These are phyloP conservation scores for Kuraishia hungarica DNA, from an alignment of 805 yeast genomes.

Conservation along the genomic window DNA sequence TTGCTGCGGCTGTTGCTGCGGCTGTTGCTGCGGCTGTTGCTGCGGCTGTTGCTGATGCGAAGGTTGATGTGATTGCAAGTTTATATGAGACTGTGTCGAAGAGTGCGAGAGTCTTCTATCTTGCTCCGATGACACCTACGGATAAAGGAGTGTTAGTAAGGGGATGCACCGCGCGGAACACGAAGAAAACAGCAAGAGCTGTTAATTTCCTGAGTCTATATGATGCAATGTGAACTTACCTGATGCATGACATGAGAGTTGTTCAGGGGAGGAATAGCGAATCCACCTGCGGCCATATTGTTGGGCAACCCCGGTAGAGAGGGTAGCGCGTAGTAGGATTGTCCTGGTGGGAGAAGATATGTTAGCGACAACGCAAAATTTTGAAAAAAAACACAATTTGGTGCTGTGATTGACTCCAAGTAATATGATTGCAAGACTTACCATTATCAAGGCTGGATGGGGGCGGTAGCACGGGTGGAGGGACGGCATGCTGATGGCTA, in stretches of 20 bases:
- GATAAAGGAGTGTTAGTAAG: slow-evolving; percentile 10
- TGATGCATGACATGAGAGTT: slow-evolving; percentile 15
- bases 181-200: too few species aligned
- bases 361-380: slow-evolving; percentile 2
- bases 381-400: too few species aligned
- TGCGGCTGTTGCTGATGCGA: slow-evolving; percentile 1
- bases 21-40: not conserved
- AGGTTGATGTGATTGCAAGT: not conserved
- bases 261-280: slow-evolving; percentile 39
- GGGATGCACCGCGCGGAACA: slow-evolving; percentile 1
- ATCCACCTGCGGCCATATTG: slow-evolving; percentile 30
- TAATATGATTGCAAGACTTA: slow-evolving; percentile 17
- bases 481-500: slow-evolving; percentile 38
- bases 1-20: slow-evolving; percentile 9
- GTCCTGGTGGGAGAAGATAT: slow-evolving; percentile 16
- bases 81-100: not conserved
- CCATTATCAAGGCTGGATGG: slow-evolving; percentile 43
- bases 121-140: slow-evolving; percentile 18
- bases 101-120: slow-evolving; percentile 1
- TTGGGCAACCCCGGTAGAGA: slow-evolving; percentile 42
- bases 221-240: slow-evolving; percentile 12
- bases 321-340: slow-evolving; percentile 43
- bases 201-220: too few species aligned
- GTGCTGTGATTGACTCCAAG: not conserved
- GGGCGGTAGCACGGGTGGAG: slow-evolving; percentile 53